A percentile compares a stretch with the other conserved stretches of the same genome.
Evolutionary conservation across 2,329 filamentous ascomycete species (phyloP).

Genomic region (Neoascochyta sp.): DNA sequence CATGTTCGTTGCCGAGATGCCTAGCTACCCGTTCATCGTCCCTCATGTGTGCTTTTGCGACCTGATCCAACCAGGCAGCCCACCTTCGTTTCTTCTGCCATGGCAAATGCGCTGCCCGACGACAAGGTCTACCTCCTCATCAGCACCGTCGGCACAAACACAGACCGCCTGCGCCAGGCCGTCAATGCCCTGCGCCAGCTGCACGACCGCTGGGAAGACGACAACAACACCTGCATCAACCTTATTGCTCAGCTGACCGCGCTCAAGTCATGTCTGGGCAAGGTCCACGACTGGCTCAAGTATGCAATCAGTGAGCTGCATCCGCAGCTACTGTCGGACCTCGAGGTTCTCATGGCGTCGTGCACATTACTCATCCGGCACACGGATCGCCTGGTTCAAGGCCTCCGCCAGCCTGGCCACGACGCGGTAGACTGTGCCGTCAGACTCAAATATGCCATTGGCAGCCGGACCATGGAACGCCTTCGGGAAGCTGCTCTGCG

Average conservation of each 20-base stretch:
- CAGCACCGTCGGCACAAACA: slow-evolving; percentile 26
- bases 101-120: slow-evolving; percentile 22
- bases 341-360: slow-evolving; percentile 32
- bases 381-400: slow-evolving; percentile 22
- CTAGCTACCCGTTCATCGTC: no score
- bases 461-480: slow-evolving; percentile 30
- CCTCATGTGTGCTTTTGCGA: no score
- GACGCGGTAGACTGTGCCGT: slow-evolving; percentile 32
- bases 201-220: slow-evolving; percentile 33
- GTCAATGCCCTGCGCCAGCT: slow-evolving; percentile 34
- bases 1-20: no score
- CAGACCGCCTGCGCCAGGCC: slow-evolving; percentile 29
- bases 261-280: slow-evolving; percentile 32
- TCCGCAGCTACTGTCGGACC: slow-evolving; percentile 33
- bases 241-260: slow-evolving; percentile 36
- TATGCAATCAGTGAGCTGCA: slow-evolving; percentile 34
- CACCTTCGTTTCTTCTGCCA: slow-evolving; percentile 10
- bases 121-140: slow-evolving; percentile 32
- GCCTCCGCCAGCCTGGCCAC: slow-evolving; percentile 29
- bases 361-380: slow-evolving; percentile 30
- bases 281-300: slow-evolving; percentile 36
- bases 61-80: no score
- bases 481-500: slow-evolving; percentile 30
- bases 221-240: slow-evolving; percentile 32
- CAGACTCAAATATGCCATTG: slow-evolving; percentile 31